These are phyloP conservation scores for Huntiella omanensis DNA, from an alignment of 2,329 filamentous ascomycete genomes.

Conservation along the genomic window DNA sequence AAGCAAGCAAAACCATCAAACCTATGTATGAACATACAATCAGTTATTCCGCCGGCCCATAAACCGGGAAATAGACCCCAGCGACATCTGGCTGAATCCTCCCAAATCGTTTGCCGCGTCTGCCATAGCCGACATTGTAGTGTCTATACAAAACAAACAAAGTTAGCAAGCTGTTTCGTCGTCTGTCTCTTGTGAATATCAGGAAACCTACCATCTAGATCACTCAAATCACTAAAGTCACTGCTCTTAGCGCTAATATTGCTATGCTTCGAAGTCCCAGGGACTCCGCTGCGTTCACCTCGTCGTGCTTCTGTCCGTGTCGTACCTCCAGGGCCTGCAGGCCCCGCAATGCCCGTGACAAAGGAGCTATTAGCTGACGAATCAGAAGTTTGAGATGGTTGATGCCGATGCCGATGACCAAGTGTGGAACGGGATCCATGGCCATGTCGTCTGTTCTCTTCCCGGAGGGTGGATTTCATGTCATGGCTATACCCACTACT, in stretches of 20 bases:
- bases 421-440: background rate
- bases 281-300: slow-evolving; percentile 29
- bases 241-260: slow-evolving; percentile 42
- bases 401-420: slow-evolving; percentile 18
- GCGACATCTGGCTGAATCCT: slow-evolving; percentile 30
- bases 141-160: slow-evolving; percentile 4
- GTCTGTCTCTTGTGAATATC: background rate
- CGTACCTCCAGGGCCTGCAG: slow-evolving; percentile 18
- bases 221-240: slow-evolving; percentile 72
- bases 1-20: too few relatives aligned
- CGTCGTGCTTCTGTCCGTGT: slow-evolving; percentile 32
- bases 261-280: slow-evolving; percentile 31
- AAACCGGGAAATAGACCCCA: slow-evolving; percentile 12
- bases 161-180: background rate
- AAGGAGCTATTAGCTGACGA: slow-evolving; percentile 40
- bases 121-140: slow-evolving; percentile 64
- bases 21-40: too few relatives aligned
- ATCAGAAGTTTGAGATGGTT: slow-evolving; percentile 39
- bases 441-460: slow-evolving; percentile 21
- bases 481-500: slow-evolving; percentile 21
- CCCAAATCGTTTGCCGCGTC: slow-evolving; percentile 57
- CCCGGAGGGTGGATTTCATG: slow-evolving; percentile 33
- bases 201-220: slow-evolving; percentile 48
- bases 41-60: too few relatives aligned
- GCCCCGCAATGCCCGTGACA: slow-evolving; percentile 19